A percentile compares a stretch with the other conserved stretches of the same genome.
These are phyloP conservation scores for Penicillium cosmopolitanum DNA, from an alignment of 495 filamentous ascomycete genomes.

Conservation along the genomic window DNA sequence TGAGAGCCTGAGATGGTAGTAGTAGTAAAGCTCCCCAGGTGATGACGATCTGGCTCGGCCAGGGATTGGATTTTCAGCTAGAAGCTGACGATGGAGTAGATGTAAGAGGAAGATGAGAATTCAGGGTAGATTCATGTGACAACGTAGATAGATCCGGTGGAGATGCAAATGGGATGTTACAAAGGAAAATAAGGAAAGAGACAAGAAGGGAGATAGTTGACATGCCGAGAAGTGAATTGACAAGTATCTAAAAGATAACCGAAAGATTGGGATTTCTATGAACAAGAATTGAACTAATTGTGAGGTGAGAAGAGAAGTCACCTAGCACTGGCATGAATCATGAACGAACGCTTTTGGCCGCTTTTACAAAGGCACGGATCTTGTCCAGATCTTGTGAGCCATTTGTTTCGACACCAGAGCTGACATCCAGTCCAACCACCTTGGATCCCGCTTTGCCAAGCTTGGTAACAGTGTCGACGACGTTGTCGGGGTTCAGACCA, in stretches of 20 bases:
- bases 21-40: no score
- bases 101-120: no score
- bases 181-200: background rate
- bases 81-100: no score
- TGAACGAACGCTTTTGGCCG: slow-evolving; percentile 58
- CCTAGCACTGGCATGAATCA: slow-evolving; percentile 19
- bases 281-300: slow-evolving; percentile 7
- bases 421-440: slow-evolving; percentile 87
- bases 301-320: slow-evolving; percentile 20
- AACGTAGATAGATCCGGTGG: no score
- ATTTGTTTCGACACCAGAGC: slow-evolving; percentile 86
- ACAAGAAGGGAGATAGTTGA: background rate
- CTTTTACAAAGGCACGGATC: slow-evolving; percentile 78
- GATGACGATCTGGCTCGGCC: no score
- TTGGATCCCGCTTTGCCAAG: slow-evolving; percentile 57
- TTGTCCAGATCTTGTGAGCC: slow-evolving; percentile 81
- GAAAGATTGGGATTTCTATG: slow-evolving; percentile 7
- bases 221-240: background rate
- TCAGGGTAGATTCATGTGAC: no score
- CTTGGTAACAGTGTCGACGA: slow-evolving; percentile 60
- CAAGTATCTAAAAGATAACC: background rate
- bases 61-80: no score
- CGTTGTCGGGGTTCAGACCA: slow-evolving; percentile 77
- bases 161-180: no score
- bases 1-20: no score